Evolutionary conservation across 805 yeast genomes (phyloP).

Genomic region (Yarrowia sp.): DNA sequence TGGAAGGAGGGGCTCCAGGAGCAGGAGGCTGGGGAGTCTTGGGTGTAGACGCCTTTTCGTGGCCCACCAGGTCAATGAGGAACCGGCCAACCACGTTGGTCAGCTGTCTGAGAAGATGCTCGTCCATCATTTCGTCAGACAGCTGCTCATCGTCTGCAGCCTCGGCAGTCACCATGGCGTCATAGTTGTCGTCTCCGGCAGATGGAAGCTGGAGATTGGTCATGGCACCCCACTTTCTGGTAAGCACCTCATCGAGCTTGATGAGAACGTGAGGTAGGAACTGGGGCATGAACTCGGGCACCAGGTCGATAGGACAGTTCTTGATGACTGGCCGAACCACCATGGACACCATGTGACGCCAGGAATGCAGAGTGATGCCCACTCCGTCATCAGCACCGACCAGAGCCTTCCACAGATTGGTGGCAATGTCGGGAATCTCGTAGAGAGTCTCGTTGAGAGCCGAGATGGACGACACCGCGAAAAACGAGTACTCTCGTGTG

Average conservation of each 20-base stretch:
- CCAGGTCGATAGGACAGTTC: slow-evolving; percentile 79
- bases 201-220: slow-evolving; percentile 56
- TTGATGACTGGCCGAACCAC: slow-evolving; percentile 85
- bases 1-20: slow-evolving; percentile 48
- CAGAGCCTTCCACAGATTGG: slow-evolving; percentile 79
- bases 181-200: slow-evolving; percentile 57
- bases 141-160: slow-evolving; percentile 71
- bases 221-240: slow-evolving; percentile 76
- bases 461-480: slow-evolving; percentile 87
- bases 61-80: slow-evolving; percentile 87
- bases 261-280: slow-evolving; percentile 78
- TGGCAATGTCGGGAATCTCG: slow-evolving; percentile 82
- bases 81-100: slow-evolving; percentile 90
- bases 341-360: slow-evolving; percentile 95
- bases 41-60: slow-evolving; percentile 47
- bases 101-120: slow-evolving; percentile 87
- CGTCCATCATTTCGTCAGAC: slow-evolving; percentile 98
- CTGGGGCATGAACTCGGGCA: slow-evolving; percentile 72
- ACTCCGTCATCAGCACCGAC: slow-evolving; percentile 70
- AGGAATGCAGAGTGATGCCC: slow-evolving; percentile 91
- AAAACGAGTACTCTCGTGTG: slow-evolving; percentile 92
- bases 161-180: slow-evolving; percentile 36
- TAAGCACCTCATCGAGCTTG: slow-evolving; percentile 76
- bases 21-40: slow-evolving; percentile 47
- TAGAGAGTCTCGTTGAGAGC: slow-evolving; percentile 89